These are phyloP conservation scores for Chlorella sp. DNA, from an alignment of 139 green algal genomes.

Conservation along the genomic window DNA sequence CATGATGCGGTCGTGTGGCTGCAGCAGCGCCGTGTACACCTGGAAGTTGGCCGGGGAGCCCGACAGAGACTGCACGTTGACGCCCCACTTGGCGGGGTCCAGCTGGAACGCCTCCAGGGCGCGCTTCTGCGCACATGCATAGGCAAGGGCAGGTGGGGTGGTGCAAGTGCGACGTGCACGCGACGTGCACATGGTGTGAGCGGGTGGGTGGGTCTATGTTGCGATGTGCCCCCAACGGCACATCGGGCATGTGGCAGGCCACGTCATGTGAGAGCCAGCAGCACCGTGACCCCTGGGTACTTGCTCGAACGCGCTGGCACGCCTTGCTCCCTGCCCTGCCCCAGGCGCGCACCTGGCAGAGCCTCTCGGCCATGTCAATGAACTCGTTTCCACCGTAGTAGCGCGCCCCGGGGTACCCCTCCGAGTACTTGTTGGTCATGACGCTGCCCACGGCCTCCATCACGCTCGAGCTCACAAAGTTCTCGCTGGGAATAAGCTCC, in stretches of 20 bases:
- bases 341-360: slow-evolving; percentile 67
- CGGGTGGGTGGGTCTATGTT: too few species aligned
- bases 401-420: slow-evolving; percentile 72
- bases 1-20: slow-evolving; percentile 98
- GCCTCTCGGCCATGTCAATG: slow-evolving; percentile 86
- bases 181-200: too few species aligned
- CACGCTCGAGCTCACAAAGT: slow-evolving; percentile 90
- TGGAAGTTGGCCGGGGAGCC: slow-evolving; percentile 97
- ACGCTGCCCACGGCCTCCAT: slow-evolving; percentile 95
- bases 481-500: slow-evolving; percentile 98
- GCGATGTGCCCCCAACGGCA: too few species aligned
- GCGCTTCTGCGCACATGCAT: background rate
- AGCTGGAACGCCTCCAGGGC: slow-evolving; percentile 79
- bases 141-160: background rate
- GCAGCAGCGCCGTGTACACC: slow-evolving; percentile 96
- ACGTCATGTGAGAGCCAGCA: too few species aligned
- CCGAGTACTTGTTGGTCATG: slow-evolving; percentile 99
- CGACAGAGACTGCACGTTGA: slow-evolving; percentile 95
- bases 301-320: too few species aligned
- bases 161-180: too few species aligned
- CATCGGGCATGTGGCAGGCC: too few species aligned
- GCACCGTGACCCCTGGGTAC: too few species aligned
- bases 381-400: slow-evolving; percentile 99
- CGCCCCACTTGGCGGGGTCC: slow-evolving; percentile 87
- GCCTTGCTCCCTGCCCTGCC: too few species aligned